Conservation (phyloP, 2,329 filamentous ascomycete species). For the Bertia moriformis region DNA sequence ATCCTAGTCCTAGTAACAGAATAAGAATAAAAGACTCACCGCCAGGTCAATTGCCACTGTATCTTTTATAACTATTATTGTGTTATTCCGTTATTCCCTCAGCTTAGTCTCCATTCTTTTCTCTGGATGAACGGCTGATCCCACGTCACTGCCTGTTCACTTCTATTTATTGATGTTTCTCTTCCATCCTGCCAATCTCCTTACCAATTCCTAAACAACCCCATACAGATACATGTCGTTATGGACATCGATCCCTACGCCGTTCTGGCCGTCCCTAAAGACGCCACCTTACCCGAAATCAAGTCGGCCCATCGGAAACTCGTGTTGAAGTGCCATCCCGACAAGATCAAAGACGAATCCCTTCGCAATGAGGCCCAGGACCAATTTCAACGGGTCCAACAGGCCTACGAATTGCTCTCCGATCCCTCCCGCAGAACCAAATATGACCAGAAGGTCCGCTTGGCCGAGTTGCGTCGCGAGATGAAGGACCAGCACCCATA, state of each 20-base stretch:
- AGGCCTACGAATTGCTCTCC: constrained; percentile 47
- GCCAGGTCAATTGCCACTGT: too few species aligned
- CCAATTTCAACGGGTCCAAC: constrained; percentile 48
- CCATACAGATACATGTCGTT: too few species aligned
- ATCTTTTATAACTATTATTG: too few species aligned
- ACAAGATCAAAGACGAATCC: constrained; percentile 42
- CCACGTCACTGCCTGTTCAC: too few species aligned
- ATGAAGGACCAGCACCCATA: constrained; percentile 12
- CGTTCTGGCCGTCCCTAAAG: constrained; percentile 32
- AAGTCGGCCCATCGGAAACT: constrained; percentile 40
- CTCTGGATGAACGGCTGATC: too few species aligned
- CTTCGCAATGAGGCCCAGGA: constrained; percentile 37
- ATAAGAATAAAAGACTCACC: too few species aligned
- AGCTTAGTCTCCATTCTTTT: too few species aligned
- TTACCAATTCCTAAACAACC: too few species aligned
- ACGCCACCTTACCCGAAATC: constrained; percentile 30
- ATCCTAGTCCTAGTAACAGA: too few species aligned
- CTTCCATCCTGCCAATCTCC: too few species aligned
- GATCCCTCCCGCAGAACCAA: constrained; percentile 35
- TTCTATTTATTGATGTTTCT: too few species aligned
- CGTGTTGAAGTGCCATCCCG: constrained; percentile 40
- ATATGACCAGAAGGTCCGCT: constrained; percentile 38
- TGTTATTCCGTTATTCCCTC: too few species aligned
- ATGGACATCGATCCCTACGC: constrained; percentile 39
- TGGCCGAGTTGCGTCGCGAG: constrained; percentile 36